These are phyloP conservation scores for Talaromyces islandicus DNA, from an alignment of 2,329 filamentous ascomycete species.

Conservation along the genomic window DNA sequence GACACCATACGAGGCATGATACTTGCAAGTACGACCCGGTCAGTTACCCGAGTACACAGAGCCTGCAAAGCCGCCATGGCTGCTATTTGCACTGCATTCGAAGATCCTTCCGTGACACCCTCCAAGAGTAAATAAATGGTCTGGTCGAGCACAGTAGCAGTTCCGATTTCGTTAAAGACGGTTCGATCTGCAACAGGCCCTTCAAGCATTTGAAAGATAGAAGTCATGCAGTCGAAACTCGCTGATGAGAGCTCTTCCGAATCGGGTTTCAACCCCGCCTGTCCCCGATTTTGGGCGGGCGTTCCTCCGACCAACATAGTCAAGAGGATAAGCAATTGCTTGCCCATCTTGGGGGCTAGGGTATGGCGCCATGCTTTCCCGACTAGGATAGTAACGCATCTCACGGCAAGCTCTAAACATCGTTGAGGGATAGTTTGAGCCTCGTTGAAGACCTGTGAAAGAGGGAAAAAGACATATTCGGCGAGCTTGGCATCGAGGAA, in stretches of 20 bases:
- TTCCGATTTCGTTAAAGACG: constrained; percentile 47
- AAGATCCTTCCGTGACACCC: constrained; percentile 58
- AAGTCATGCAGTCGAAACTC: constrained; percentile 63
- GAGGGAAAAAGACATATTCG: constrained; percentile 91
- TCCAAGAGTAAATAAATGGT: constrained; percentile 75
- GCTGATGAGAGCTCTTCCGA: constrained; percentile 71
- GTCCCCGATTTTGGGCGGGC: constrained; percentile 45
- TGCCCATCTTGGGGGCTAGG: constrained; percentile 64
- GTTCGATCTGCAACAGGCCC: constrained; percentile 38
- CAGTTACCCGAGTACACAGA: constrained; percentile 59
- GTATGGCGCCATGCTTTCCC: constrained; percentile 70
- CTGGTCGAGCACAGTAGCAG: constrained; percentile 75
- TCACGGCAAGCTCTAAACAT: constrained; percentile 66
- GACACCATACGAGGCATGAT: constrained; percentile 88
- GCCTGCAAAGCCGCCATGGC: constrained; percentile 60
- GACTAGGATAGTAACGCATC: constrained; percentile 69
- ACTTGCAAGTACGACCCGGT: constrained; percentile 69
- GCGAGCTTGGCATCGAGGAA: constrained; percentile 72
- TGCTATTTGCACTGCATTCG: constrained; percentile 63
- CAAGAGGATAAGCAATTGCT: constrained; percentile 79
- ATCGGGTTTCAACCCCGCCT: constrained; percentile 21
- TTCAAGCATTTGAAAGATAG: constrained; percentile 57
- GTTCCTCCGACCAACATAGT: constrained; percentile 73
- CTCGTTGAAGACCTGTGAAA: constrained; percentile 77
- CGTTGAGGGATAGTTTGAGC: constrained; percentile 66